These are phyloP conservation scores for Cetraspora pellucida DNA, from an alignment of 192 early-diverging fungal genomes.

Conservation along the genomic window DNA sequence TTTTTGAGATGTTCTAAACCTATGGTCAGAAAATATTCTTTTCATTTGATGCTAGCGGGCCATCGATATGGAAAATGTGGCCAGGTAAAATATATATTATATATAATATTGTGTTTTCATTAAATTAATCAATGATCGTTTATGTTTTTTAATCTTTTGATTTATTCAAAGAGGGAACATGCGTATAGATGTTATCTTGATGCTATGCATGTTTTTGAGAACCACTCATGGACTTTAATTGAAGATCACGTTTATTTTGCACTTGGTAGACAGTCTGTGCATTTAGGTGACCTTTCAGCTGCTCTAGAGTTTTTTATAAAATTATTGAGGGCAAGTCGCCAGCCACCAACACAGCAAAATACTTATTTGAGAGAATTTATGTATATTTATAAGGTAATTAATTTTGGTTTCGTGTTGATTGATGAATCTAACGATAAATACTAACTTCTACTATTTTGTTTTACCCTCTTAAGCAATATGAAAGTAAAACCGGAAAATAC, in stretches of 20 bases:
- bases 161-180: constrained; percentile 60
- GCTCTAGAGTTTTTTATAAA: constrained; percentile 79
- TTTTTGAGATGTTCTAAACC: constrained; percentile 67
- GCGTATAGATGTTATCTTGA: constrained; percentile 77
- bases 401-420: background rate
- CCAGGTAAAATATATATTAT: constrained; percentile 54
- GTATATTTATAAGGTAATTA: constrained; percentile 70
- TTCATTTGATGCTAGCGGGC: constrained; percentile 86
- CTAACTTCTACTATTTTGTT: background rate
- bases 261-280: constrained; percentile 78
- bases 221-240: constrained; percentile 70
- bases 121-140: background rate
- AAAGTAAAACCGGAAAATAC: constrained; percentile 47
- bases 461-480: constrained; percentile 47
- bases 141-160: background rate
- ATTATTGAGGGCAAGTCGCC: constrained; percentile 69
- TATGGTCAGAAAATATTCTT: constrained; percentile 84
- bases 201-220: constrained; percentile 63
- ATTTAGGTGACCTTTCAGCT: constrained; percentile 72
- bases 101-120: background rate
- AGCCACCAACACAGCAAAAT: constrained; percentile 64
- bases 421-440: background rate
- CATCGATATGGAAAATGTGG: constrained; percentile 78
- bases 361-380: constrained; percentile 78
- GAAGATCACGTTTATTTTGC: constrained; percentile 91